phyloP scores from a whole-genome alignment of 2,329 filamentous ascomycete species.

The Nemania sp. region DNA sequence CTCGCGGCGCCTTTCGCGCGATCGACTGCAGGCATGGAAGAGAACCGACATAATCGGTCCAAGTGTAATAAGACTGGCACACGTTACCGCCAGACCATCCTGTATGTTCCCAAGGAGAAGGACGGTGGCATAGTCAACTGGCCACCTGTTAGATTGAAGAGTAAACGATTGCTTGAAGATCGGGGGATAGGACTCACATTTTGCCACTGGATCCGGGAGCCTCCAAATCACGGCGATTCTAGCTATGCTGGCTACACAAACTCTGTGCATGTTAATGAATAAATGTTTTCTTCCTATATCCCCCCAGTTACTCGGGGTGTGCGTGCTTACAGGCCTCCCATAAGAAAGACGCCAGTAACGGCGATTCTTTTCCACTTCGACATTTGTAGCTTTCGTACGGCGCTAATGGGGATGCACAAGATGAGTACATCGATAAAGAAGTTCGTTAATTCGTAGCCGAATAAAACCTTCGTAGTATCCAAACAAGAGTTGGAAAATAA shows the following conservation, averaged over 20 bases:
- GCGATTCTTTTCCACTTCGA: constrained; percentile 1
- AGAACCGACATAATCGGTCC: not conserved
- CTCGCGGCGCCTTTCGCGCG: too few relatives aligned
- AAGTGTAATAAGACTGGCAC: not conserved
- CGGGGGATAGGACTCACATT: not conserved
- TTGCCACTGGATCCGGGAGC: not conserved
- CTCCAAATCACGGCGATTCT: not conserved
- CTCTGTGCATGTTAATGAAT: not conserved
- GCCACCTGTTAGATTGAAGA: not conserved
- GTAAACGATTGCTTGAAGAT: not conserved
- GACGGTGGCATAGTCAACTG: not conserved
- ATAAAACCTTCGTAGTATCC: not conserved
- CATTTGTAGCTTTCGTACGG: not conserved
- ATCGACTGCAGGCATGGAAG: too few relatives aligned
- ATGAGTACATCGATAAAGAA: constrained; percentile 8
- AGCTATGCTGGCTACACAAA: not conserved
- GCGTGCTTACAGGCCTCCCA: constrained; percentile 3
- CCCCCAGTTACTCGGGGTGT: not conserved
- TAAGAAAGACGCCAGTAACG: not conserved
- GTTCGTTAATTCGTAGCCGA: constrained; percentile 7
- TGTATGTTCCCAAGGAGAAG: not conserved
- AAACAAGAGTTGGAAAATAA: not conserved
- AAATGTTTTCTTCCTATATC: not conserved
- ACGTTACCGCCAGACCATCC: not conserved
- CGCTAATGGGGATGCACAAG: not conserved